Percentiles rank a stretch among this genome's conserved stretches.
phyloP scores from a whole-genome alignment of 2,329 filamentous ascomycete genomes.

The Dothistroma pini region DNA sequence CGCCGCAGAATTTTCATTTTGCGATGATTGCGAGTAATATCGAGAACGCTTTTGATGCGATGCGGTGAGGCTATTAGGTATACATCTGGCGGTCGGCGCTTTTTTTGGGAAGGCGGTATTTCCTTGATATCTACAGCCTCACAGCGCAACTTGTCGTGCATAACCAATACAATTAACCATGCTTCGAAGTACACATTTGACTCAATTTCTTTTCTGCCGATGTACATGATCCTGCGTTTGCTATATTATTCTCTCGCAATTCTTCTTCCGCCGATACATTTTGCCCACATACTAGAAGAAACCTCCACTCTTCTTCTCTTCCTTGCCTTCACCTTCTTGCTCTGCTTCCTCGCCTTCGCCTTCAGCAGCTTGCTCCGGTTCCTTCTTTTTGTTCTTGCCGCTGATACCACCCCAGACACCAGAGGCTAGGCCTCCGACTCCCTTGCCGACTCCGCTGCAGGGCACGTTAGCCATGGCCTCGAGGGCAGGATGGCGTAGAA shows the following conservation, averaged over 20 bases:
- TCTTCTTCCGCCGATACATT: too few relatives aligned
- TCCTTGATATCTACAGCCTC: background rate
- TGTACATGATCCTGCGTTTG: background rate
- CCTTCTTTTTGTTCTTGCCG: conserved; percentile 28
- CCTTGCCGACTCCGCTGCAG: conserved; percentile 20
- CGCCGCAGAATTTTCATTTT: conserved; percentile 24
- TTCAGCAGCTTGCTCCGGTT: background rate
- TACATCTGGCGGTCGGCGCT: too few relatives aligned
- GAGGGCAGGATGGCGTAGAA: background rate
- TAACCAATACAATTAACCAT: too few relatives aligned
- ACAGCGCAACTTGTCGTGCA: too few relatives aligned
- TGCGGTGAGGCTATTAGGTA: conserved; percentile 16
- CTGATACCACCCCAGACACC: conserved; percentile 34
- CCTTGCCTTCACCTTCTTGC: background rate
- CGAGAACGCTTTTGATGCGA: conserved; percentile 29
- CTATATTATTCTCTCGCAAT: background rate
- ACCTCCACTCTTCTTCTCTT: background rate
- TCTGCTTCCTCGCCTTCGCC: background rate
- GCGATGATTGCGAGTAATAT: conserved; percentile 30
- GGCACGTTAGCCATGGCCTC: background rate
- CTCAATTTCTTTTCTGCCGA: background rate
- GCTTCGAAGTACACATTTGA: background rate
- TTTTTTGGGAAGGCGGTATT: background rate
- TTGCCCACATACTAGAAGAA: background rate
- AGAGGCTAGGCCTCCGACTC: conserved; percentile 28